Evolutionary conservation across 352 stramenopile species (phyloP).

Genomic region (Lagenidium giganteum): DNA sequence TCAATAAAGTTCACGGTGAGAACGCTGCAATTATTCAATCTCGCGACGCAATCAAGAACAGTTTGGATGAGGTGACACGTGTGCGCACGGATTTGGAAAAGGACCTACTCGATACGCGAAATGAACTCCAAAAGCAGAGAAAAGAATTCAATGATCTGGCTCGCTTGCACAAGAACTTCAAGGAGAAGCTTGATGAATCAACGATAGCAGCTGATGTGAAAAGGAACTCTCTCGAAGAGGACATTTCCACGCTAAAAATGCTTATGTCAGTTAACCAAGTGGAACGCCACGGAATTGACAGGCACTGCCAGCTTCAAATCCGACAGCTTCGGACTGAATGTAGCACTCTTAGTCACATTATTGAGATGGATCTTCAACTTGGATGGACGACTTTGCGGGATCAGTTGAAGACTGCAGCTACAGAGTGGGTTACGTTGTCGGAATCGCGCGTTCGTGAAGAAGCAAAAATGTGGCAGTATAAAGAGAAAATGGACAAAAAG

Average conservation of each 20-base stretch:
- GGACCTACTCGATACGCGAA: constrained; percentile 23
- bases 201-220: no score
- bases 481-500: constrained; percentile 30
- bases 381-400: constrained; percentile 8
- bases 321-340: constrained; percentile 9
- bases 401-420: constrained; percentile 10
- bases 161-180: constrained; percentile 64
- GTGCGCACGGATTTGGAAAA: no score
- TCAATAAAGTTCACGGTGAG: no score
- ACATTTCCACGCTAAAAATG: no score
- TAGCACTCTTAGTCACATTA: constrained; percentile 4
- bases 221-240: constrained; percentile 4
- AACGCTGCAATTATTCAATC: no score
- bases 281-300: constrained; percentile 6
- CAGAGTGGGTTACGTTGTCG: constrained; percentile 16
- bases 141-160: constrained; percentile 62
- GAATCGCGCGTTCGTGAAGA: constrained; percentile 20
- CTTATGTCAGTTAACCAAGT: not conserved
- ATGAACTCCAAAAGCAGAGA: constrained; percentile 31
- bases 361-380: constrained; percentile 4
- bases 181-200: constrained; percentile 22
- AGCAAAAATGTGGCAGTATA: constrained; percentile 16
- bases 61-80: no score
- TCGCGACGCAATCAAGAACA: no score
- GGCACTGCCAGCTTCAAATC: constrained; percentile 6